These are phyloP conservation scores for Colletotrichum tamarilloi DNA, from an alignment of 2,329 filamentous ascomycete species.

Conservation along the genomic window DNA sequence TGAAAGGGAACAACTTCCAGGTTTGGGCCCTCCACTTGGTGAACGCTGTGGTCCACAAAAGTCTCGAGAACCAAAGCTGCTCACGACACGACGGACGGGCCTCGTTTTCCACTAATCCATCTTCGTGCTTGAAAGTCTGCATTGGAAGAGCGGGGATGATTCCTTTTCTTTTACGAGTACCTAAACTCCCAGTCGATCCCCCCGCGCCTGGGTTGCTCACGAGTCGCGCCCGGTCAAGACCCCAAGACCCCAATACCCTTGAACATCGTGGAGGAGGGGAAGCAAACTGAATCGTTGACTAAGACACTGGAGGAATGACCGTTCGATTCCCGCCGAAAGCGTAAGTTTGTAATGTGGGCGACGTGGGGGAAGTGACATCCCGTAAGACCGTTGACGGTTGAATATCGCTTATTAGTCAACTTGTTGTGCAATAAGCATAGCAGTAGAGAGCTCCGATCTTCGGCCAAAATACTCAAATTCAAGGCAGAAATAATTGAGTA, in stretches of 20 bases:
- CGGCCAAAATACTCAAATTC: too few relatives aligned
- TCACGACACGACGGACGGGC: not conserved
- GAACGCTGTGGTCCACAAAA: conserved; percentile 11
- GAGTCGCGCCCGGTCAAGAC: not conserved
- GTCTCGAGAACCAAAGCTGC: conserved; percentile 8
- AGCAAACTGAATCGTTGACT: not conserved
- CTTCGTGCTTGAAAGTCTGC: not conserved
- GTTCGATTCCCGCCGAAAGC: not conserved
- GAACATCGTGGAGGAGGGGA: not conserved
- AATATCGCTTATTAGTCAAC: not conserved
- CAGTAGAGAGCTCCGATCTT: too few relatives aligned
- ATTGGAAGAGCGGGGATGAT: not conserved
- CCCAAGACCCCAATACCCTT: not conserved
- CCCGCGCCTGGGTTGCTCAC: not conserved
- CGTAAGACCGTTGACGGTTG: not conserved
- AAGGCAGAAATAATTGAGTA: too few relatives aligned
- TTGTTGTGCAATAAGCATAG: too few relatives aligned
- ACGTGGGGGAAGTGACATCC: not conserved
- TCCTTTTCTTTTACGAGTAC: not conserved
- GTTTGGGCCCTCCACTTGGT: not conserved
- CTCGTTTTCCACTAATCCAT: not conserved
- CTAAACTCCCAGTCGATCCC: not conserved
- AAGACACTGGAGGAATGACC: not conserved
- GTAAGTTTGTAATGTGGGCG: not conserved
- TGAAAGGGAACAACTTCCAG: conserved; percentile 7